A percentile compares a stretch with the other conserved stretches of the same genome.
Evolutionary conservation across 2,329 filamentous ascomycete genomes (phyloP).

Genomic region (Pseudocercospora eumusae): DNA sequence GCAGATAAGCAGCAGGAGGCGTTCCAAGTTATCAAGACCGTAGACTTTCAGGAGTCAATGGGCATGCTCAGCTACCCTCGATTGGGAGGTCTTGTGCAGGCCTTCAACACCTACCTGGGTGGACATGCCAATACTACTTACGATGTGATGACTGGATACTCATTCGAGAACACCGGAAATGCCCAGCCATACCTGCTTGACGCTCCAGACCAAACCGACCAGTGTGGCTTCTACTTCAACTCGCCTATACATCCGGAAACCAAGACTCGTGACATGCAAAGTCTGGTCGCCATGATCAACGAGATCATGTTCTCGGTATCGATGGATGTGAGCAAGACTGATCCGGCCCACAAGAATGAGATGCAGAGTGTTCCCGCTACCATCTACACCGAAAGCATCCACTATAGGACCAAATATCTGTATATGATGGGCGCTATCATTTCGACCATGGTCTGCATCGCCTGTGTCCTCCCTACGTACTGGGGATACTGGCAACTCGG

Average conservation of each 20-base stretch:
- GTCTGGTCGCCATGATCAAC: neutral
- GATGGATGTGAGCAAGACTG: neutral
- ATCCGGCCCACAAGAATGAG: neutral
- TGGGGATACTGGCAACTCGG: slow-evolving; percentile 35
- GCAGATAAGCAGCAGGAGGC: neutral
- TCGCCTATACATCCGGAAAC: neutral
- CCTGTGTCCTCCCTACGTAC: slow-evolving; percentile 38
- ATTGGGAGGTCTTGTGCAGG: neutral
- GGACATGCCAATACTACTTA: neutral
- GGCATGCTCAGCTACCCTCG: neutral
- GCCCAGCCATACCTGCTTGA: neutral
- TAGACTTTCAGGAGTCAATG: neutral
- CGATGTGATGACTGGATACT: neutral
- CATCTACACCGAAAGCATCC: slow-evolving; percentile 19
- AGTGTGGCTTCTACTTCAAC: neutral
- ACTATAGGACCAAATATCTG: slow-evolving; percentile 34
- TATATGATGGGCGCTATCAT: slow-evolving; percentile 38
- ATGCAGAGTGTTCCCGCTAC: neutral
- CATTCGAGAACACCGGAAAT: neutral
- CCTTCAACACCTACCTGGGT: neutral
- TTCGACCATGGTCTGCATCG: slow-evolving; percentile 36
- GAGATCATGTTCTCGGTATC: neutral
- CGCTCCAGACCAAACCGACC: neutral
- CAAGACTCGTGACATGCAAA: neutral
- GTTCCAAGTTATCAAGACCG: neutral